phyloP scores from a whole-genome alignment of 345 rosid species.

The Aquilaria yunnanensis region DNA sequence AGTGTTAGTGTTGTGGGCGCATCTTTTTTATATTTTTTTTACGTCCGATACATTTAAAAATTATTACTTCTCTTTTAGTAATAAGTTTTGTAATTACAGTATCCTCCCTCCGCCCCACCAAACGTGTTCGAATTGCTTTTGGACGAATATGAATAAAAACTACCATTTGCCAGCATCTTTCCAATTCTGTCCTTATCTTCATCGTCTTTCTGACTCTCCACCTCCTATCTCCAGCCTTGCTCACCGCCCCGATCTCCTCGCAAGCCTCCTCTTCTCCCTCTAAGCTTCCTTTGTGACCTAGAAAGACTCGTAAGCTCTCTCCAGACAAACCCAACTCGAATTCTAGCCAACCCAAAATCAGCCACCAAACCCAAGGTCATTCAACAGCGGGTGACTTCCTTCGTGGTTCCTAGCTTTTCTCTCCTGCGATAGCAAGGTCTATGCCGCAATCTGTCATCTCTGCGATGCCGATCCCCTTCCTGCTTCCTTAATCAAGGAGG shows the following conservation, averaged over 20 bases:
- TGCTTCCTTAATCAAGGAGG: constrained; percentile 42
- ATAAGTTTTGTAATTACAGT: too few relatives aligned
- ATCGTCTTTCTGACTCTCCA: too few relatives aligned
- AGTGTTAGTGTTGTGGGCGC: too few relatives aligned
- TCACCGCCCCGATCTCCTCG: background rate
- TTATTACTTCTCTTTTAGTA: too few relatives aligned
- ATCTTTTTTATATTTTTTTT: too few relatives aligned
- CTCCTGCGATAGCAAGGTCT: constrained; percentile 70
- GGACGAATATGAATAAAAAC: too few relatives aligned
- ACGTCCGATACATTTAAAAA: too few relatives aligned
- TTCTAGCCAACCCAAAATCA: constrained; percentile 10
- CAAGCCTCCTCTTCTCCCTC: constrained; percentile 39
- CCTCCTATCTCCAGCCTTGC: too few relatives aligned
- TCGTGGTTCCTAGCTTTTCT: constrained; percentile 57
- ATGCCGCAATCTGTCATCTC: constrained; percentile 61
- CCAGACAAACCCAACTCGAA: constrained; percentile 28
- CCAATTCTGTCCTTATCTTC: too few relatives aligned
- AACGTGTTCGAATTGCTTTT: too few relatives aligned
- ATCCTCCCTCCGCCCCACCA: too few relatives aligned
- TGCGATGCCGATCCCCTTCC: constrained; percentile 61
- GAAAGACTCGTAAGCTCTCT: constrained; percentile 62
- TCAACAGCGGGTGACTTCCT: constrained; percentile 21
- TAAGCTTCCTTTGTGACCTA: constrained; percentile 83
- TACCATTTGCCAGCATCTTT: too few relatives aligned
- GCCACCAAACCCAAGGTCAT: constrained; percentile 12